phyloP scores from a whole-genome alignment of 306 rosid genomes.

The Inga laurina region DNA sequence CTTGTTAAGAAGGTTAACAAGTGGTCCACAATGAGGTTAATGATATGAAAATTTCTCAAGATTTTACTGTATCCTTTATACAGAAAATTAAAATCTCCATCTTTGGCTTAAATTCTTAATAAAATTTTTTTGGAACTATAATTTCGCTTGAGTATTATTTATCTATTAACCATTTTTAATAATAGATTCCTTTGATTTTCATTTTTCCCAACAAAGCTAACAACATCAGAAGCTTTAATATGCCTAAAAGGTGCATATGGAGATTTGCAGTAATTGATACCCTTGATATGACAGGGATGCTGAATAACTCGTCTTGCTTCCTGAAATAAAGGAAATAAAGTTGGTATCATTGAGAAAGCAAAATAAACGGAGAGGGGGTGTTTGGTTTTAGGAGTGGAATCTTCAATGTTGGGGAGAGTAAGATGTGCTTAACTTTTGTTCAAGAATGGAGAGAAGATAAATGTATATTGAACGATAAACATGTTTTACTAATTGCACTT shows the following conservation, averaged over 20 bases:
- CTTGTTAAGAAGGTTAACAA: neutral
- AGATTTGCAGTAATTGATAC: neutral
- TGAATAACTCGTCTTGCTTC: neutral
- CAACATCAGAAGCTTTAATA: neutral
- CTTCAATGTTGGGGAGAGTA: neutral
- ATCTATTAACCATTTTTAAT: neutral
- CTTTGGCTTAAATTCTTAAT: neutral
- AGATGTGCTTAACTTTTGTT: neutral
- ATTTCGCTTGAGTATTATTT: neutral
- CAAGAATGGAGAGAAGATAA: neutral
- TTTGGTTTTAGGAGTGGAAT: neutral
- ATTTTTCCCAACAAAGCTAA: neutral
- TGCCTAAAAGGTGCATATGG: neutral
- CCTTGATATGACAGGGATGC: neutral
- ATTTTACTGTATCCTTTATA: neutral
- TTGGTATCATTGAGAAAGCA: neutral
- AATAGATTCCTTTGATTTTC: neutral
- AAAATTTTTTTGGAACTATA: neutral
- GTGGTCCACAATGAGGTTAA: neutral
- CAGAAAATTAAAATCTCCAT: neutral
- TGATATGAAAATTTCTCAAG: neutral
- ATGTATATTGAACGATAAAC: neutral
- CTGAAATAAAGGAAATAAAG: neutral
- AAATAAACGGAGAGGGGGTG: neutral
- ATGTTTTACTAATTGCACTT: neutral